Evolutionary conservation across 371 early-diverging fungal species (phyloP).

Genomic region (Basidiobolus meristosporus): DNA sequence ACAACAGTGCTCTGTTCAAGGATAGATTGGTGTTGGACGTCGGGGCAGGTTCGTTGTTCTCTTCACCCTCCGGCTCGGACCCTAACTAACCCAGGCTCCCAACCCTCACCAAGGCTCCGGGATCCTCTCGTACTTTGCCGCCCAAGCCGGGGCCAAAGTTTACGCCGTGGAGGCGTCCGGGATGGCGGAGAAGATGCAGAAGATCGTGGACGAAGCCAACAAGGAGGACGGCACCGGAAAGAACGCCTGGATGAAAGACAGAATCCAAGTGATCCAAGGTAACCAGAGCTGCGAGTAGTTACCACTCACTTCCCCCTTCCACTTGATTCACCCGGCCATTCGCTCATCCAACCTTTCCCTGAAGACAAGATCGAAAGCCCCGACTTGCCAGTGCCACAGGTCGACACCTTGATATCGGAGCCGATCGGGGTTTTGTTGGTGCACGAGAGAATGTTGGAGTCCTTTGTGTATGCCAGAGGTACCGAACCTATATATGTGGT

Average conservation of each 20-base stretch:
- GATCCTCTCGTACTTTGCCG: slow-evolving; percentile 87
- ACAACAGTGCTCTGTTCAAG: slow-evolving; percentile 52
- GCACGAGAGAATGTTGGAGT: slow-evolving; percentile 67
- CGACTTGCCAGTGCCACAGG: slow-evolving; percentile 40
- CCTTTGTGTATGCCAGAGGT: slow-evolving; percentile 7
- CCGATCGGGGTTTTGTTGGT: slow-evolving; percentile 91
- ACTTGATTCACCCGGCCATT: not conserved
- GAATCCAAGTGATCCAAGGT: slow-evolving; percentile 64
- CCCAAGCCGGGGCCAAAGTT: slow-evolving; percentile 83
- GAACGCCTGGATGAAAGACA: slow-evolving; percentile 61
- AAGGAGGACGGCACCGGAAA: slow-evolving; percentile 13
- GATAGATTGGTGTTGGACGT: slow-evolving; percentile 82
- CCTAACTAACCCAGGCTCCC: not conserved
- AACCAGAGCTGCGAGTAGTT: slow-evolving; percentile 7
- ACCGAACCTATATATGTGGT: not conserved
- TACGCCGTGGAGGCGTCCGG: slow-evolving; percentile 92
- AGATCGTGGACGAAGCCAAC: slow-evolving; percentile 40
- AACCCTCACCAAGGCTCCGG: slow-evolving; percentile 30
- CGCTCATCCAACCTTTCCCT: not conserved
- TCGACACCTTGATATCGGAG: slow-evolving; percentile 90
- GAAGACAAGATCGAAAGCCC: slow-evolving; percentile 75
- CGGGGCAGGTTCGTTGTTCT: slow-evolving; percentile 60
- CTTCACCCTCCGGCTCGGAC: not conserved
- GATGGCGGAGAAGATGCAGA: slow-evolving; percentile 80
- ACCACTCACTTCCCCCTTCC: not conserved